Percentiles rank a stretch among this genome's conserved stretches.
Evolutionary conservation across 2,329 filamentous ascomycete species (phyloP).

Genomic region (Xylariaceae sp.): DNA sequence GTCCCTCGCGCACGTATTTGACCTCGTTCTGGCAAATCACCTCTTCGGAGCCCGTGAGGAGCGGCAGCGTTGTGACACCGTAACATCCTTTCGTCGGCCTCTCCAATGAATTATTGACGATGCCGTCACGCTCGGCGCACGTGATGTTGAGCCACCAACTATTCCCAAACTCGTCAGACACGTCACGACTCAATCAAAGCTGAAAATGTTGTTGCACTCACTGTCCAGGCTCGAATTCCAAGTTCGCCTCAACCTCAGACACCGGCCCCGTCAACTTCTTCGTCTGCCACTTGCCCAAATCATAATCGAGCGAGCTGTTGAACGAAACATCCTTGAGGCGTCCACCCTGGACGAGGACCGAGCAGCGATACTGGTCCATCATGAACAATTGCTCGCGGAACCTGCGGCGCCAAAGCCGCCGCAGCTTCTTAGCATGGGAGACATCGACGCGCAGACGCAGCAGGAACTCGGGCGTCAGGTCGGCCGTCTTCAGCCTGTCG

Average conservation of each 20-base stretch:
- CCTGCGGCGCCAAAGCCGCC: slow-evolving; percentile 40
- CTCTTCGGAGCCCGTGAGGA: slow-evolving; percentile 48
- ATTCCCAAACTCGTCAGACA: background rate
- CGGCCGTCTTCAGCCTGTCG: slow-evolving; percentile 35
- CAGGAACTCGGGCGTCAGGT: slow-evolving; percentile 27
- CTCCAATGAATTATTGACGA: slow-evolving; percentile 42
- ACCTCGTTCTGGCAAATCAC: slow-evolving; percentile 31
- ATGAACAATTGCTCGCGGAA: slow-evolving; percentile 42
- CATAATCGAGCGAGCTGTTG: slow-evolving; percentile 29
- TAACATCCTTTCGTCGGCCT: slow-evolving; percentile 43
- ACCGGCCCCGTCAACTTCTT: slow-evolving; percentile 30
- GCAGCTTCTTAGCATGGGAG: slow-evolving; percentile 36
- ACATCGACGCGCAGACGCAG: slow-evolving; percentile 34
- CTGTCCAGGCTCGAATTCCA: slow-evolving; percentile 45
- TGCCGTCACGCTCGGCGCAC: slow-evolving; percentile 52
- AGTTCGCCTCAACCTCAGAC: slow-evolving; percentile 38
- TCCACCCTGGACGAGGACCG: slow-evolving; percentile 34
- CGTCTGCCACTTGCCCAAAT: slow-evolving; percentile 36
- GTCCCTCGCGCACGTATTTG: slow-evolving; percentile 43
- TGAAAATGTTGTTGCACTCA: slow-evolving; percentile 31
- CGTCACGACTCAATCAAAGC: background rate
- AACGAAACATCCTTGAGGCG: slow-evolving; percentile 40
- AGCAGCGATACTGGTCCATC: slow-evolving; percentile 41
- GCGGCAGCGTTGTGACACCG: slow-evolving; percentile 43
- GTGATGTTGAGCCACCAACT: slow-evolving; percentile 57